These are phyloP conservation scores for Termitomyces sp. DNA, from an alignment of 768 basidiomycete species.

Conservation along the genomic window DNA sequence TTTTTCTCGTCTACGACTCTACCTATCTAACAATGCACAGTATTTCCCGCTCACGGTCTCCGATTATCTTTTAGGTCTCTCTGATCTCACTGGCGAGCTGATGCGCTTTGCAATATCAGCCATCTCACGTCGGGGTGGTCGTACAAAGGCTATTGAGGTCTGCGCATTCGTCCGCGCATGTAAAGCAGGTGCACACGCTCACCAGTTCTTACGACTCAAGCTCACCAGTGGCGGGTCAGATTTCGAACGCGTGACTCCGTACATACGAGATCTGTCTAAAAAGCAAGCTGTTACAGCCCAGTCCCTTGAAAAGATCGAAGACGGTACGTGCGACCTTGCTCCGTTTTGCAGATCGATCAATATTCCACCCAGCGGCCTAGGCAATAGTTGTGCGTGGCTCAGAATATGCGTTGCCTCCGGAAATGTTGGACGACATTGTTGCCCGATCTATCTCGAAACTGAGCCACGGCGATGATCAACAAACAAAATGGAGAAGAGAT, in stretches of 20 bases:
- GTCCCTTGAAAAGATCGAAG: slow-evolving; percentile 94
- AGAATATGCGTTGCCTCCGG: slow-evolving; percentile 66
- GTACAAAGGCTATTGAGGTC: slow-evolving; percentile 55
- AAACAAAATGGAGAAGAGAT: slow-evolving; percentile 13
- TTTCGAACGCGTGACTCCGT: slow-evolving; percentile 73
- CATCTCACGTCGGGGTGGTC: slow-evolving; percentile 63
- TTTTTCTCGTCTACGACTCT: neutral
- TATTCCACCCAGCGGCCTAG: slow-evolving; percentile 53
- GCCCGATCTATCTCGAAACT: slow-evolving; percentile 39
- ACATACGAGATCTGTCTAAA: slow-evolving; percentile 71
- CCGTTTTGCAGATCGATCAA: neutral
- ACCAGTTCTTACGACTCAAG: neutral
- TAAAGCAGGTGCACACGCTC: slow-evolving; percentile 52
- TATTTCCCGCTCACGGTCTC: slow-evolving; percentile 71
- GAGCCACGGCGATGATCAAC: slow-evolving; percentile 1
- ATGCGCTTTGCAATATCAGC: slow-evolving; percentile 94
- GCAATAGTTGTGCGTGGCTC: slow-evolving; percentile 68
- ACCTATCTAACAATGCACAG: slow-evolving; percentile 33
- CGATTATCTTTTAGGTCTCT: slow-evolving; percentile 90
- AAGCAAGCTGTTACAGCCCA: slow-evolving; percentile 85
- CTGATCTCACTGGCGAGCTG: slow-evolving; percentile 94
- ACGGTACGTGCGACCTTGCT: slow-evolving; percentile 47
- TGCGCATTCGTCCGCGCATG: slow-evolving; percentile 72
- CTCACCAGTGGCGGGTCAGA: slow-evolving; percentile 39
- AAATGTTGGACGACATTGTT: slow-evolving; percentile 69